Percentiles rank a stretch among this genome's conserved stretches.
Evolutionary conservation across 2,329 filamentous ascomycete genomes (phyloP).

Genomic region (Paecilomyces niveus): DNA sequence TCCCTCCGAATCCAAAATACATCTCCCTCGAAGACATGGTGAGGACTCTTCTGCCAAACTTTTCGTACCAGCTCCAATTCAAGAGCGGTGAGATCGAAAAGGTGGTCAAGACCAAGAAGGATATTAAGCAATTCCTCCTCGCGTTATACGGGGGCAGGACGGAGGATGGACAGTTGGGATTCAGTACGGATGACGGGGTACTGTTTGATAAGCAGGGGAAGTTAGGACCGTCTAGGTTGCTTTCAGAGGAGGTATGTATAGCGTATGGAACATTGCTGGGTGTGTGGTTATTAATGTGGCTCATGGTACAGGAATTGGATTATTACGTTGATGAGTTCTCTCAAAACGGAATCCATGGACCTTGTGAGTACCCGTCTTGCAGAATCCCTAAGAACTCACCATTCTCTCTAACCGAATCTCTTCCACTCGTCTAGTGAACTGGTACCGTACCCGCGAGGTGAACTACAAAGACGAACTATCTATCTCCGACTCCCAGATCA

Average conservation of each 20-base stretch:
- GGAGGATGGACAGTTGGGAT: conserved; percentile 48
- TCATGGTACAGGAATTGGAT: conserved; percentile 52
- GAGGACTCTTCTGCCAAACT: conserved; percentile 54
- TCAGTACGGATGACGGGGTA: conserved; percentile 57
- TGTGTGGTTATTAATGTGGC: neutral
- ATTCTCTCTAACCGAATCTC: conserved; percentile 3
- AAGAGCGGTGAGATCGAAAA: conserved; percentile 59
- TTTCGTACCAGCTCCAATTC: conserved; percentile 79
- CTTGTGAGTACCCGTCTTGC: conserved; percentile 42
- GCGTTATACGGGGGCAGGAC: conserved; percentile 62
- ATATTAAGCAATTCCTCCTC: conserved; percentile 63
- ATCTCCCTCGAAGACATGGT: conserved; percentile 55
- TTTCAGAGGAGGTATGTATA: conserved; percentile 51
- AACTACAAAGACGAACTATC: conserved; percentile 69
- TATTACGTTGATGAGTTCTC: conserved; percentile 68
- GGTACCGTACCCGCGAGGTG: conserved; percentile 69
- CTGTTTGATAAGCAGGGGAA: conserved; percentile 55
- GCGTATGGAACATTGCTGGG: neutral
- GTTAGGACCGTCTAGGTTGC: conserved; percentile 50
- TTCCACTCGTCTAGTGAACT: conserved; percentile 54
- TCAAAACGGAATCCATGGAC: conserved; percentile 68
- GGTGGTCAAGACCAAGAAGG: conserved; percentile 49
- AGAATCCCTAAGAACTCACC: neutral
- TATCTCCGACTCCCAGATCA: conserved; percentile 37
- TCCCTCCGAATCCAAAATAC: conserved; percentile 47